Base-by-base conservation (phyloP, 805 yeast species). In the Zygosaccharomyces lentus region DNA sequence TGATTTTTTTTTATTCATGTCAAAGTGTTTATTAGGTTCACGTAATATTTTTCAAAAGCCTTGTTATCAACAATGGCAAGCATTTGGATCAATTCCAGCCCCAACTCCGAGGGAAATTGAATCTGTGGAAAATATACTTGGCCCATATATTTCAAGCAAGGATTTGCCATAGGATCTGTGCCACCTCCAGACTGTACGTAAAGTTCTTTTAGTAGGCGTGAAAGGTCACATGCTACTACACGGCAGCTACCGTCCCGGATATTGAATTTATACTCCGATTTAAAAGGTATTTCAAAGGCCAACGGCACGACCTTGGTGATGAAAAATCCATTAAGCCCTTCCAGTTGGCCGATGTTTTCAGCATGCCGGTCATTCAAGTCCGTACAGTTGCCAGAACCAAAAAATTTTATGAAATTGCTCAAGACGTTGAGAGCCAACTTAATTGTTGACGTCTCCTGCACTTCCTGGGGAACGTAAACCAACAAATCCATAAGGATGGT, bases 211-310 rank as follows among this genome's bases (percentile, higher is more conserved):
- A 90, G 76, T 17, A 88, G 68, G 36, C 78, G 70, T 1, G 93
- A 79, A 10, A 87, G 71, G 58, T 91, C 99, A 53, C 80, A 78
- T 1, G 88, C 82, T 31, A 86, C 74, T 48, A 82, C 74, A 57
- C 91, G 75, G 53, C 77, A 78, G 61, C 87, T 90, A 4, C 95
- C 95, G 63, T 89, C 96, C 52, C 80, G 78, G 40, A 81, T 69
- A 58, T 83, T 78, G 56, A 83, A 81, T 30, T 73, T 75, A 39
- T 63, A 63, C 26, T 76, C 75, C 29, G 81, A 76, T 54, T 84
- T 81, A 62, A 87, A 82, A n/a, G 95, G 87, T 39, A 88, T 70
- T 62, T 87, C 90, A 69, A 88, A 85, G 29, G 82, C 73, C 45
- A 87, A 68, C 41, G 82, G 76, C 3, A 89, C 75, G 23, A 80